Evolutionary conservation across 441 rosid genomes (phyloP).

Genomic region (Adansonia madagascariensis): DNA sequence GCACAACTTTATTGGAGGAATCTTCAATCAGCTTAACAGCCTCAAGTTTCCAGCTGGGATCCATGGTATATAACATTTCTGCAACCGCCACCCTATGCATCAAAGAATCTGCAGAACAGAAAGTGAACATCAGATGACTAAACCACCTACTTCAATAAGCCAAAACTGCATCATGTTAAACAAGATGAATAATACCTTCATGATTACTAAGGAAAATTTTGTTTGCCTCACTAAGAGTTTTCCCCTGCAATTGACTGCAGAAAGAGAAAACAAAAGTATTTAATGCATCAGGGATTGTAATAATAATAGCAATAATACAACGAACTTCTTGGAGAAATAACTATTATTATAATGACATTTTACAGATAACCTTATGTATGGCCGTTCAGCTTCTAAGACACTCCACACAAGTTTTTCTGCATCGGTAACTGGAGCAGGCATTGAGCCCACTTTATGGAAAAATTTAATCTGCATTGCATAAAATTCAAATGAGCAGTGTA

Average conservation of each 20-base stretch:
- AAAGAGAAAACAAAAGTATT: constrained; percentile 14
- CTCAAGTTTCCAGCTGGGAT: constrained; percentile 70
- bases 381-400: constrained; percentile 94
- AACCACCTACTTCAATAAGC: not conserved
- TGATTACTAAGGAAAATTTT: constrained; percentile 70
- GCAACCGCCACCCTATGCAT: constrained; percentile 97
- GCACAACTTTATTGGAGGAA: constrained; percentile 57
- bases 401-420: constrained; percentile 84
- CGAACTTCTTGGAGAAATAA: not conserved
- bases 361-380: constrained; percentile 65
- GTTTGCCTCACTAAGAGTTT: constrained; percentile 79
- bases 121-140: constrained; percentile 13
- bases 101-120: constrained; percentile 70
- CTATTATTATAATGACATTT: constrained; percentile 7
- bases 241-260: constrained; percentile 80
- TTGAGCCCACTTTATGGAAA: constrained; percentile 71
- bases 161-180: not conserved
- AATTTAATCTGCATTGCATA: constrained; percentile 69
- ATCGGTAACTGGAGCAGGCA: constrained; percentile 67
- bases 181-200: constrained; percentile 55
- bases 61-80: constrained; percentile 78
- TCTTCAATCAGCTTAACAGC: constrained; percentile 89
- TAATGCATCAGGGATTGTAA: not conserved
- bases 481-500: constrained; percentile 27
- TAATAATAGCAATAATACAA: not conserved